Evolutionary conservation across 331 rosid species (phyloP).

Genomic region (Prunus yedoensis): DNA sequence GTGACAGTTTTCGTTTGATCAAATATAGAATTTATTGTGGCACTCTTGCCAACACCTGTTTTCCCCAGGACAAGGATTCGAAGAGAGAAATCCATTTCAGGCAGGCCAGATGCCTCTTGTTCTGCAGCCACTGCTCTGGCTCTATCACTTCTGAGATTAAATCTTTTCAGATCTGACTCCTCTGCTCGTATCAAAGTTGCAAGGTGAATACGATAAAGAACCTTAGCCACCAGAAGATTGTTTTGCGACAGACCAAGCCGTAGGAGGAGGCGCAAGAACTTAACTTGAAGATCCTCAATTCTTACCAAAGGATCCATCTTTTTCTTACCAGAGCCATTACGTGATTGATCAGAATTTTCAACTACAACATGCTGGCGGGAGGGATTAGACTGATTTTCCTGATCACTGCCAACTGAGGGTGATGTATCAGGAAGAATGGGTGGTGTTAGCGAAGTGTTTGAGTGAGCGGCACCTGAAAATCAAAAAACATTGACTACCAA

Average conservation of each 20-base stretch:
- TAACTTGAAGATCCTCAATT: constrained; percentile 71
- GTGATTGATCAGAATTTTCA: constrained; percentile 36
- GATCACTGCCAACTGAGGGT: constrained; percentile 39
- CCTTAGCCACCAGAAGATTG: constrained; percentile 70
- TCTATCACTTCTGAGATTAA: constrained; percentile 45
- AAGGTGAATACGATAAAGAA: constrained; percentile 88
- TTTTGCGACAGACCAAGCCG: constrained; percentile 70
- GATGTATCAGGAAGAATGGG: constrained; percentile 29
- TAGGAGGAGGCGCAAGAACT: constrained; percentile 65
- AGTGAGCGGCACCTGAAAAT: constrained; percentile 44
- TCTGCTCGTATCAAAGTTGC: constrained; percentile 80
- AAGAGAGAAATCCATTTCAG: constrained; percentile 64
- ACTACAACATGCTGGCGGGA: constrained; percentile 39
- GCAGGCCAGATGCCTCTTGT: constrained; percentile 59
- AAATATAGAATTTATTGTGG: constrained; percentile 89
- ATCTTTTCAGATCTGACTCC: constrained; percentile 70
- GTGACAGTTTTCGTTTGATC: constrained; percentile 71
- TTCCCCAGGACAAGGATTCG: constrained; percentile 88
- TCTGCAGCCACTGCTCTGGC: constrained; percentile 55
- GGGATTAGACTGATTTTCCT: constrained; percentile 38
- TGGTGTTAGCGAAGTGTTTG: constrained; percentile 36
- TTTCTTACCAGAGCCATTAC: constrained; percentile 26
- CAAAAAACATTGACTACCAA: constrained; percentile 18
- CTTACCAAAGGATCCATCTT: constrained; percentile 54
- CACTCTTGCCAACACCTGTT: constrained; percentile 99